phyloP scores from a whole-genome alignment of 345 rosid genomes.

The Citrus unshiu region DNA sequence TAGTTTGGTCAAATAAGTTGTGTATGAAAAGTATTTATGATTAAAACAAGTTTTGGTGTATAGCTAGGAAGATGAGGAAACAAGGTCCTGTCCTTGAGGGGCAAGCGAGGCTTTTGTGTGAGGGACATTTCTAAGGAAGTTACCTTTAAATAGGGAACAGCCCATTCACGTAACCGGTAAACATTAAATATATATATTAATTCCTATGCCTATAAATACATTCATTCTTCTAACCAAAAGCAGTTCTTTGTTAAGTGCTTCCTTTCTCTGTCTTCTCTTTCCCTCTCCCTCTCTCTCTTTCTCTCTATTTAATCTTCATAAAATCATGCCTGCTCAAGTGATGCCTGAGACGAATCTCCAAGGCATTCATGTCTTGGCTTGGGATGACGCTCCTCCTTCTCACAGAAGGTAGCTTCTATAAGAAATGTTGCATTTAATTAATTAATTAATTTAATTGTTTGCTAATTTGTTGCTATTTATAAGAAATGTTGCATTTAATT shows the following conservation, averaged over 20 bases:
- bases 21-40: neutral
- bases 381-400: slow-evolving; percentile 36
- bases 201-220: neutral
- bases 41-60: neutral
- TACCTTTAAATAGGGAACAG: neutral
- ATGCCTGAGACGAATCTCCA: slow-evolving; percentile 51
- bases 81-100: neutral
- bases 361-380: slow-evolving; percentile 32
- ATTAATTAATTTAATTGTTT: neutral
- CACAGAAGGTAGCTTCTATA: slow-evolving; percentile 44
- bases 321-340: slow-evolving; percentile 48
- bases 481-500: neutral
- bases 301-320: neutral
- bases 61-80: too few species aligned
- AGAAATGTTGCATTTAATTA: neutral
- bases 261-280: slow-evolving; percentile 1
- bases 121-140: slow-evolving; percentile 8
- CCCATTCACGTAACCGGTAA: slow-evolving; percentile 5
- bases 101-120: neutral
- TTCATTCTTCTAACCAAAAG: neutral
- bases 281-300: neutral
- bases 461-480: neutral
- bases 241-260: neutral
- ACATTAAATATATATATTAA: too few species aligned
- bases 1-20: slow-evolving; percentile 8